phyloP scores from a whole-genome alignment of 352 stramenopile species.

The Halophytophthora polymorphica region DNA sequence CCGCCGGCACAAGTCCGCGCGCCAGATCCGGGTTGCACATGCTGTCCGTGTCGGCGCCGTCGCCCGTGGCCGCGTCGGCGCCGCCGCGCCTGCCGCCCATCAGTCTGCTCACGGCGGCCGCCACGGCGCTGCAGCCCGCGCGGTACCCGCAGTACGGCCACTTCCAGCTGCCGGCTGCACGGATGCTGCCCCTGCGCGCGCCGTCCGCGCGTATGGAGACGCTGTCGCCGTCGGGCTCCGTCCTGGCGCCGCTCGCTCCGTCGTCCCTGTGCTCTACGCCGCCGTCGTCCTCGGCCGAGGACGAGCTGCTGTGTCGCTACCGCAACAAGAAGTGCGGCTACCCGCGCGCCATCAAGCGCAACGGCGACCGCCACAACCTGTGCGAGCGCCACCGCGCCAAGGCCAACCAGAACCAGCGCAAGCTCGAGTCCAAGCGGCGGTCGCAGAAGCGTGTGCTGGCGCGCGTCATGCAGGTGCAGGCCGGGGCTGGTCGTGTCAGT shows the following conservation, averaged over 20 bases:
- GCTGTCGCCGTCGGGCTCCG: neutral
- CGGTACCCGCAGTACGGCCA: conserved; percentile 6
- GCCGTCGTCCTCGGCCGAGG: neutral
- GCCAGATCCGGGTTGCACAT: conserved; percentile 29
- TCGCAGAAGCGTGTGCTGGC: conserved; percentile 44
- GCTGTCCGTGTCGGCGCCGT: conserved; percentile 17
- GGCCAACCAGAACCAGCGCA: conserved; percentile 82
- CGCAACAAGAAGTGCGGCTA: conserved; percentile 63
- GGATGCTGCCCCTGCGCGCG: conserved; percentile 1
- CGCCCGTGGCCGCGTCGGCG: neutral
- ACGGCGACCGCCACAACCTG: conserved; percentile 62
- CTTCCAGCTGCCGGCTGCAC: conserved; percentile 4
- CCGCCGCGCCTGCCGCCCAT: conserved; percentile 42
- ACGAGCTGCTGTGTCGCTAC: conserved; percentile 52
- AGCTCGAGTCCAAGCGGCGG: conserved; percentile 79
- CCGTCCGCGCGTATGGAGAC: conserved; percentile 7
- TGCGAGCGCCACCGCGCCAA: conserved; percentile 62
- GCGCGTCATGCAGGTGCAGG: conserved; percentile 10
- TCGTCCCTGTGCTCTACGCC: neutral
- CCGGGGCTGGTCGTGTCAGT: no score
- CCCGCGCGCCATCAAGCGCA: conserved; percentile 60
- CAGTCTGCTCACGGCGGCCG: conserved; percentile 42
- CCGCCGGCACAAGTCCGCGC: conserved; percentile 9
- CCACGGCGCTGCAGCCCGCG: conserved; percentile 30
- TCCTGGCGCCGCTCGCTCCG: neutral